Conservation (phyloP, 306 rosid genomes). For the Abrus pulchellus region DNA sequence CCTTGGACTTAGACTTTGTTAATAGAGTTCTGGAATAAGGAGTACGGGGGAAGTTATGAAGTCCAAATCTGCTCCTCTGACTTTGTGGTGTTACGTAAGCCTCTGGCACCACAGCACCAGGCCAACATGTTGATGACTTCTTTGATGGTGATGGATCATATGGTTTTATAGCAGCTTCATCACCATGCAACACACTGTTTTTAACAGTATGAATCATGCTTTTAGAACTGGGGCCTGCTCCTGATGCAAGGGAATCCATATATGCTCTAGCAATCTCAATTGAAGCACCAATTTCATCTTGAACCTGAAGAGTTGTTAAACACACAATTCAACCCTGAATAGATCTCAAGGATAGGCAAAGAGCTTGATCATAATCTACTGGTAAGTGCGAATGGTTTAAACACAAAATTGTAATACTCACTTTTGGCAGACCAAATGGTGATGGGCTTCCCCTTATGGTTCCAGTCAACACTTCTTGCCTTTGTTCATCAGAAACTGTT, state of each 20-base stretch:
- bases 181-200: slow-evolving; percentile 50
- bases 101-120: slow-evolving; percentile 78
- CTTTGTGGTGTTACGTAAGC: slow-evolving; percentile 72
- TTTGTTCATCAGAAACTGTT: slow-evolving; percentile 52
- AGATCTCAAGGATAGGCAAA: slow-evolving; percentile 16
- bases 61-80: slow-evolving; percentile 73
- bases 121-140: slow-evolving; percentile 79
- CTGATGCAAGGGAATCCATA: slow-evolving; percentile 76
- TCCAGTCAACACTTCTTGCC: slow-evolving; percentile 53
- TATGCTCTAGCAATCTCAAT: slow-evolving; percentile 88
- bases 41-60: slow-evolving; percentile 76
- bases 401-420: slow-evolving; percentile 54
- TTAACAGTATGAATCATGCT: slow-evolving; percentile 51
- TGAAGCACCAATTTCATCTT: slow-evolving; percentile 73
- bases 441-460: slow-evolving; percentile 63
- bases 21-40: slow-evolving; percentile 89
- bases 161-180: slow-evolving; percentile 60
- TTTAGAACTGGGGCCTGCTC: slow-evolving; percentile 62
- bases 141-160: slow-evolving; percentile 61
- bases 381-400: slow-evolving; percentile 18
- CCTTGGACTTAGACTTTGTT: slow-evolving; percentile 82
- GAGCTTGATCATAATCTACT: slow-evolving; percentile 25
- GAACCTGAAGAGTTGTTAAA: slow-evolving; percentile 59
- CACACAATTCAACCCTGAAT: neutral
- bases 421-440: slow-evolving; percentile 61